Evolutionary conservation across 2,329 filamentous ascomycete species (phyloP).

Genomic region (Herpotrichia juniperi): DNA sequence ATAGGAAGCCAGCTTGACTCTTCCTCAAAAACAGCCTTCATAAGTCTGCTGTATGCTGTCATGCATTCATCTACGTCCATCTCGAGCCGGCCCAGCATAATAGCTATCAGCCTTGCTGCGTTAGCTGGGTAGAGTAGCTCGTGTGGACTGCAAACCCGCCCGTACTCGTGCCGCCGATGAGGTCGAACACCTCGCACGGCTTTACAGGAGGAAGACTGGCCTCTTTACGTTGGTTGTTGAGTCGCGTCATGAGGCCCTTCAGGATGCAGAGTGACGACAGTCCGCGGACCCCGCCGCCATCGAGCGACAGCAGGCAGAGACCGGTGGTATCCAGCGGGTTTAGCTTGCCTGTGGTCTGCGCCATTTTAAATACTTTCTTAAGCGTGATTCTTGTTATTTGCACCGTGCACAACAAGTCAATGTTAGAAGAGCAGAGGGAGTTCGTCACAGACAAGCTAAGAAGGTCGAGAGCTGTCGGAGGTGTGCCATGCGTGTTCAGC

Average conservation of each 20-base stretch:
- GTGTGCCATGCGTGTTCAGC: too few relatives aligned
- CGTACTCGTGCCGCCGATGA: conserved; percentile 22
- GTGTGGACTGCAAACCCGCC: conserved; percentile 8
- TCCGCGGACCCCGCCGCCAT: conserved; percentile 24
- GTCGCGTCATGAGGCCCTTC: conserved; percentile 14
- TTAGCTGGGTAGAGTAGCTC: neutral
- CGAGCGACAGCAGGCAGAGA: conserved; percentile 19
- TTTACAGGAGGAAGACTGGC: conserved; percentile 7
- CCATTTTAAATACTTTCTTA: neutral
- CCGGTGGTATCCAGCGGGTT: conserved; percentile 8
- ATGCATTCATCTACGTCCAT: conserved; percentile 15
- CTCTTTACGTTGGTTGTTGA: conserved; percentile 9
- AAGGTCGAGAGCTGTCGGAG: neutral
- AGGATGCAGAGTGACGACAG: conserved; percentile 22
- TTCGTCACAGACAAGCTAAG: neutral
- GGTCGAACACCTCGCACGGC: conserved; percentile 22
- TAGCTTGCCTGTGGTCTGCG: neutral
- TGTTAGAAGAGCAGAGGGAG: neutral
- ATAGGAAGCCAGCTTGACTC: neutral
- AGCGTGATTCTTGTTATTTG: neutral
- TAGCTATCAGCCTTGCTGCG: conserved; percentile 13
- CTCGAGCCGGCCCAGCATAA: conserved; percentile 16
- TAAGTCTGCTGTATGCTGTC: conserved; percentile 7
- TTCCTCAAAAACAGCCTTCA: conserved; percentile 5
- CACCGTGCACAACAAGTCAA: neutral